phyloP scores from a whole-genome alignment of 2,329 filamentous ascomycete genomes.

The Colletotrichum tropicale region DNA sequence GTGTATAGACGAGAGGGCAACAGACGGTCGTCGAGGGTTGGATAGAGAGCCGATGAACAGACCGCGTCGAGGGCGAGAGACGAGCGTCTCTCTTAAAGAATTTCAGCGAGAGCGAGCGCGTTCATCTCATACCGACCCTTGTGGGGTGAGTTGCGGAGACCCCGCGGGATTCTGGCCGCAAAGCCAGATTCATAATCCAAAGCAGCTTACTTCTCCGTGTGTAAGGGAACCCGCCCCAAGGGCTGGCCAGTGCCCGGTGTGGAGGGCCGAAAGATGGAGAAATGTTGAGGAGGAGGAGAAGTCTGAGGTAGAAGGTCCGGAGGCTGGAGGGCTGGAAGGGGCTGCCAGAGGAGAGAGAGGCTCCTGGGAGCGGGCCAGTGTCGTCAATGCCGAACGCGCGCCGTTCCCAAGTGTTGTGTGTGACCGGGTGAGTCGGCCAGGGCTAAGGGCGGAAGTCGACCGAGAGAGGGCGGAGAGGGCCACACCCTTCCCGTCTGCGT shows the following conservation, averaged over 20 bases:
- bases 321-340: background rate
- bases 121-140: conserved; percentile 9
- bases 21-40: background rate
- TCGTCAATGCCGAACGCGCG: conserved; percentile 10
- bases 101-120: background rate
- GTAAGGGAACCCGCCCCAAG: background rate
- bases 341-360: background rate
- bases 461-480: conserved; percentile 10
- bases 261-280: conserved; percentile 19
- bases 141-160: conserved; percentile 20
- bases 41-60: background rate
- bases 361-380: background rate
- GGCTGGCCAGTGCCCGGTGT: background rate
- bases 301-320: background rate
- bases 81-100: conserved; percentile 1
- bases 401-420: background rate
- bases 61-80: background rate
- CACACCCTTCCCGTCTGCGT: background rate
- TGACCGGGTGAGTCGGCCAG: conserved; percentile 11
- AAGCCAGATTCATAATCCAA: conserved; percentile 14
- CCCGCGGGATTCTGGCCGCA: conserved; percentile 19
- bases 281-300: background rate
- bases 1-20: background rate
- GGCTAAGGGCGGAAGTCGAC: conserved; percentile 20
- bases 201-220: conserved; percentile 11